phyloP scores from a whole-genome alignment of 1,284 basidiomycete species.

The Trichosporon sp. region DNA sequence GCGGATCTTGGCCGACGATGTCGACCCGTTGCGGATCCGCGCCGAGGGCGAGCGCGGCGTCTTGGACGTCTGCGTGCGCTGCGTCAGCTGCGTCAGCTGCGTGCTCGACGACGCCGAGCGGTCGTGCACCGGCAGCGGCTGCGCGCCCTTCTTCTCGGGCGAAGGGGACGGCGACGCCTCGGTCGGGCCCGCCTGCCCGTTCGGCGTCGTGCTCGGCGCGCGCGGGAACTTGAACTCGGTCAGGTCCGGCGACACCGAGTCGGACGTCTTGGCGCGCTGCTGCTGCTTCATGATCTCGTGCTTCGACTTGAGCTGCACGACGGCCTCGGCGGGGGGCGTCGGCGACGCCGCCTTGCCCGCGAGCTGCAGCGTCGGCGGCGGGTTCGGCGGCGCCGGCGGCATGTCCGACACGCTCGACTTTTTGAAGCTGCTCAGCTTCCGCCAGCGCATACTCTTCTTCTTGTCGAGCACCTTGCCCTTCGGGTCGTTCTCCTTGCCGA shows the following conservation, averaged over 20 bases:
- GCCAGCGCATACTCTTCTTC: slow-evolving; percentile 30
- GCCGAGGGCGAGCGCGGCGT: neutral
- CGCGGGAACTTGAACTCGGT: slow-evolving; percentile 3
- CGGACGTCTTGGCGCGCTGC: neutral
- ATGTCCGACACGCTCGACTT: slow-evolving; percentile 27
- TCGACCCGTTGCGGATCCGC: neutral
- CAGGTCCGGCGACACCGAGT: neutral
- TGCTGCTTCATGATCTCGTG: neutral
- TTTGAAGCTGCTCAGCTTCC: slow-evolving; percentile 34
- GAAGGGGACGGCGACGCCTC: neutral
- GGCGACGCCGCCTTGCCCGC: neutral
- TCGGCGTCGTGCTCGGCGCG: neutral
- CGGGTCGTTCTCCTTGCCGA: neutral
- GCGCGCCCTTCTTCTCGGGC: neutral
- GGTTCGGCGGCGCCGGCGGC: slow-evolving; percentile 14
- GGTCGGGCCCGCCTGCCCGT: neutral
- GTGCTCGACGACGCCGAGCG: neutral
- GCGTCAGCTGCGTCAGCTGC: neutral
- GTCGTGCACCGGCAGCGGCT: neutral
- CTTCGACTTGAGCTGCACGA: slow-evolving; percentile 3
- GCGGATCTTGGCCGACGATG: neutral
- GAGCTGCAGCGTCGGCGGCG: neutral
- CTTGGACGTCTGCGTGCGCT: neutral
- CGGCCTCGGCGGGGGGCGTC: neutral
- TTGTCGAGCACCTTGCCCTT: neutral